Evolutionary conservation across 371 early-diverging fungal genomes (phyloP), one percentile per base, ranked within the genome.

Genomic region (Mortierella sp.): DNA sequence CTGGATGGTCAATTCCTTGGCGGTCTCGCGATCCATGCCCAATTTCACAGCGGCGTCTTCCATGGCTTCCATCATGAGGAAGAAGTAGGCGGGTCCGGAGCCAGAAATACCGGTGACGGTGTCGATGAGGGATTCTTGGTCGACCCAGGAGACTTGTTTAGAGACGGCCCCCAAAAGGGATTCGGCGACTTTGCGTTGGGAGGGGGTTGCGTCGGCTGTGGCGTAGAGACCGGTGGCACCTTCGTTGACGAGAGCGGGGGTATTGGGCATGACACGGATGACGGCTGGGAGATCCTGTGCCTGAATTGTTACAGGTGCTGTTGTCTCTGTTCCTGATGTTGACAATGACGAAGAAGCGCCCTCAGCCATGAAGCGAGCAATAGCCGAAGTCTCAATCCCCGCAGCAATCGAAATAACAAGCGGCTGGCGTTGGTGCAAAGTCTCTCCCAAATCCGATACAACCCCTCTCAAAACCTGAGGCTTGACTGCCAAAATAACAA

Each of bases 261-360:
- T 98, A 88, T 98, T 98, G 79, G 98, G 98, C 98, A 98, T 98
- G 78, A 94, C 94, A 42, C 98, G 89, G 44, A 98, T 97, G 47
- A 98, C 90, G 13, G 94, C 84, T n/a, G 91, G 91, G 42, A 38
- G 42, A 38, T 38, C 42, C 42, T 38, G 42, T 38, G 42, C 42
- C 42, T 38, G 42, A 38, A 38, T 5, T 38, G 42, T 38, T 38
- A 38, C 42, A 38, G 42, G 42, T 38, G 42, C 42, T 38, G 1
- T 38, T 7, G 54, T 54, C 24, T 9, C 14, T 54, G 54, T 0
- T 54, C 54, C 54, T 14, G 54, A 14, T 21, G 54, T 54, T 38
- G 42, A 38, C 42, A 38, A 38, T 38, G 42, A 38, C 42, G 42
- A 38, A 38, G 42, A 38, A 38, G 42, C 24, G 5, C 77, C 88